A percentile compares a stretch with the other conserved stretches of the same genome.
These are phyloP conservation scores for Citrus hindsii DNA, from an alignment of 345 rosid species.

Conservation along the genomic window DNA sequence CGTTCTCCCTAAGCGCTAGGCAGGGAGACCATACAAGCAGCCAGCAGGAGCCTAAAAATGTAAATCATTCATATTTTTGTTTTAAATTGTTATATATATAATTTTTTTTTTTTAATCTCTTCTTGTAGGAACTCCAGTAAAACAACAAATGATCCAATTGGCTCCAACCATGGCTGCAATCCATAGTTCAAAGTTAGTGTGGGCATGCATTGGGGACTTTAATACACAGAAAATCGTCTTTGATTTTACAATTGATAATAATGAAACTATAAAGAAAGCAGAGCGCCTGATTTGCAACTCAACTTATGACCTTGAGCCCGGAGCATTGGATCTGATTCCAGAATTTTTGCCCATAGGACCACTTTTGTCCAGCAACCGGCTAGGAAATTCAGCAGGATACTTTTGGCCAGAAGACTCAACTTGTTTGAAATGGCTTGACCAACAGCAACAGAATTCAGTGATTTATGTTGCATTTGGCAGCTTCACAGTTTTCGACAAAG, in stretches of 20 bases:
- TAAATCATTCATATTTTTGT: too few species aligned
- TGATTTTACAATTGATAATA: background rate
- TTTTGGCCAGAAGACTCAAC: slow-evolving; percentile 31
- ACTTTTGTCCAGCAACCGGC: slow-evolving; percentile 13
- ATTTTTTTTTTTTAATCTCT: too few species aligned
- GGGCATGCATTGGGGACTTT: background rate
- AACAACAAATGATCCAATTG: background rate
- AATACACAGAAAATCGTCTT: background rate
- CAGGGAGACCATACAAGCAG: too few species aligned
- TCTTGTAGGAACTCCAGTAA: background rate
- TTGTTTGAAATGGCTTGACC: slow-evolving; percentile 37
- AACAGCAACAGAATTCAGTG: slow-evolving; percentile 26
- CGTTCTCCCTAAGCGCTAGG: too few species aligned
- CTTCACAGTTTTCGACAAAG: slow-evolving; percentile 18
- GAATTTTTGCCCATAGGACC: slow-evolving; percentile 33
- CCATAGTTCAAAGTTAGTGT: background rate
- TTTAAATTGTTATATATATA: too few species aligned
- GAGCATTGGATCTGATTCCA: slow-evolving; percentile 13
- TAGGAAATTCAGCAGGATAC: slow-evolving; percentile 22
- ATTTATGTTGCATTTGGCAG: slow-evolving; percentile 46
- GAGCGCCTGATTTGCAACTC: slow-evolving; percentile 23
- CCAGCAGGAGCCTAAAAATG: too few species aligned
- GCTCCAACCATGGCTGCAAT: slow-evolving; percentile 7
- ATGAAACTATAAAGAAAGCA: background rate
- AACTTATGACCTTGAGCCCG: slow-evolving; percentile 32